Percentiles rank a stretch among this genome's conserved stretches.
Conservation (phyloP, 352 stramenopile species). For the Aphanomyces euteiches region DNA sequence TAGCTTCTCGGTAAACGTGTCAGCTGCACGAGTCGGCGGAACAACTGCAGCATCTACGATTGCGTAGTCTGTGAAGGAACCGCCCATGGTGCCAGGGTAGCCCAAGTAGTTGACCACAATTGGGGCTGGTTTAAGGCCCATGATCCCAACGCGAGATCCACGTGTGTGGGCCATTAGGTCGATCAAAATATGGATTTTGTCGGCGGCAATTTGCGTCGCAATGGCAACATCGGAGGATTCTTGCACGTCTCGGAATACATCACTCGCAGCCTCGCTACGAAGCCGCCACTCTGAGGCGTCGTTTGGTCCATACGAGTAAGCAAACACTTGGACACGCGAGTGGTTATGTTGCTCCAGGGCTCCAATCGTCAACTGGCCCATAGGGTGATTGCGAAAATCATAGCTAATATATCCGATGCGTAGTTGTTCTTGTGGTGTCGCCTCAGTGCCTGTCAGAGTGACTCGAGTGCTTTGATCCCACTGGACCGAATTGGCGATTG, state of each 20-base stretch:
- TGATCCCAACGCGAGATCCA: constrained; percentile 61
- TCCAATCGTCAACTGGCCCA: constrained; percentile 87
- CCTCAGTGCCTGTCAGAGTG: constrained; percentile 30
- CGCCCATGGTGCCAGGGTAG: constrained; percentile 86
- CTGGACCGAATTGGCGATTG: constrained; percentile 33
- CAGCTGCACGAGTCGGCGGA: constrained; percentile 45
- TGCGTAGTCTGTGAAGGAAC: constrained; percentile 63
- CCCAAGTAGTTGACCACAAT: constrained; percentile 88
- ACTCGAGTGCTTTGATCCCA: constrained; percentile 41
- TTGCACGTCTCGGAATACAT: constrained; percentile 63
- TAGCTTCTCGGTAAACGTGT: constrained; percentile 70
- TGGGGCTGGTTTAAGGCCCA: constrained; percentile 49
- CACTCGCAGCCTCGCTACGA: constrained; percentile 49
- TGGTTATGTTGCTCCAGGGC: constrained; percentile 73
- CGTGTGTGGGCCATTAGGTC: constrained; percentile 91
- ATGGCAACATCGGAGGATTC: constrained; percentile 48
- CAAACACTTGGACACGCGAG: constrained; percentile 45
- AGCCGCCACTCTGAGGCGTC: constrained; percentile 60
- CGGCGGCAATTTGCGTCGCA: constrained; percentile 47
- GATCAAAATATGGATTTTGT: constrained; percentile 79
- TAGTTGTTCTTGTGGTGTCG: constrained; percentile 1
- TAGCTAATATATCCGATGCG: constrained; percentile 48
- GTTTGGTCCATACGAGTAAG: constrained; percentile 82
- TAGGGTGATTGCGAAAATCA: constrained; percentile 52
- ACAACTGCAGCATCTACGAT: constrained; percentile 70